These are phyloP conservation scores for Mollisiaceae sp. DNA, from an alignment of 2,329 filamentous ascomycete species.

Conservation along the genomic window DNA sequence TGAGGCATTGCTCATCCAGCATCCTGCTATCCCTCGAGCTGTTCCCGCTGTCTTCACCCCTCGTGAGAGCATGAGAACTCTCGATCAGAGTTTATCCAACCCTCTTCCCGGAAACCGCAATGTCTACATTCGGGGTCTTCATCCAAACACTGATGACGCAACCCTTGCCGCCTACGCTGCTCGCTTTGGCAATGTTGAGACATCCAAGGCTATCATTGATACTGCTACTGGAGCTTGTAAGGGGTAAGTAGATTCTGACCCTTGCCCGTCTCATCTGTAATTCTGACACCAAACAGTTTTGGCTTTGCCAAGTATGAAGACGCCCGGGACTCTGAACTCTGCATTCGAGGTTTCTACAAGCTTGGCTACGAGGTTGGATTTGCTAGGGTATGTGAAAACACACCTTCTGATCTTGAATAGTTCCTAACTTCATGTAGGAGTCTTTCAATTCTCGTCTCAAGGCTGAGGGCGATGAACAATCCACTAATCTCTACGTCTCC, in stretches of 20 bases:
- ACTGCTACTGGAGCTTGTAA: constrained; percentile 93
- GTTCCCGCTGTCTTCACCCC: constrained; percentile 90
- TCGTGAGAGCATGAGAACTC: constrained; percentile 82
- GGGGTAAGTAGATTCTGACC: constrained; percentile 64
- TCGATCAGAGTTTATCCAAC: constrained; percentile 94
- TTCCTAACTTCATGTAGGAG: constrained; percentile 62
- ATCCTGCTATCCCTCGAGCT: constrained; percentile 84
- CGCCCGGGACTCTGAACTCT: constrained; percentile 88
- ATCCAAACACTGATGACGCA: constrained; percentile 93
- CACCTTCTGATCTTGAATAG: background rate
- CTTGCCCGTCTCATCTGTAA: background rate
- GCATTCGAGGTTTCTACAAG: constrained; percentile 93
- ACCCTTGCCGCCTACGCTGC: constrained; percentile 81
- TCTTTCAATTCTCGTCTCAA: constrained; percentile 98
- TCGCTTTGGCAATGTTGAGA: constrained; percentile 92
- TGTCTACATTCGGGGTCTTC: constrained; percentile 95
- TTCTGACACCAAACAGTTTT: constrained; percentile 63
- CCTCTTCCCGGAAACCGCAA: constrained; percentile 91
- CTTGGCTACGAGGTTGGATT: constrained; percentile 98
- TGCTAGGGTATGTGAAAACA: constrained; percentile 69
- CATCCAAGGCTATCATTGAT: constrained; percentile 98
- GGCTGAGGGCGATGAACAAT: constrained; percentile 85
- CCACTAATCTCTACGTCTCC: constrained; percentile 97
- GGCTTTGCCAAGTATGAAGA: constrained; percentile 96
- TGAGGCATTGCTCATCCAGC: constrained; percentile 70